Percentiles rank a stretch among this genome's conserved stretches.
Evolutionary conservation across 768 basidiomycete species (phyloP).

Genomic region (Tylopilus plumbeoviolaceoides): DNA sequence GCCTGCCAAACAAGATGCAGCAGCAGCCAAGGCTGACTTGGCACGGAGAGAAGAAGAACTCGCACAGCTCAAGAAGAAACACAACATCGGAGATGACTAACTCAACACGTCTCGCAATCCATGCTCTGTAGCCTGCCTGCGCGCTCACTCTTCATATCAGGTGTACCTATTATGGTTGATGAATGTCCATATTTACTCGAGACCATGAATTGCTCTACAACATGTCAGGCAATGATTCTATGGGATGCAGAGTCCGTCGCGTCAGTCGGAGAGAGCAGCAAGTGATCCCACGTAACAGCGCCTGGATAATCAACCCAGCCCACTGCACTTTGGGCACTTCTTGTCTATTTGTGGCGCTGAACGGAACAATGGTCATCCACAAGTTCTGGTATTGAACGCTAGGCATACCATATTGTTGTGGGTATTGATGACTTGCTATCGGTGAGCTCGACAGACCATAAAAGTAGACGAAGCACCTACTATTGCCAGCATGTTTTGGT

Average conservation of each 20-base stretch:
- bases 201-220: constrained; percentile 7
- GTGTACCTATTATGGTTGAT: constrained; percentile 9
- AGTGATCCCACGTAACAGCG: constrained; percentile 1
- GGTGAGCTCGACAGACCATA: constrained; percentile 10
- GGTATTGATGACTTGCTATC: constrained; percentile 48
- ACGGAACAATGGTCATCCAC: constrained; percentile 9
- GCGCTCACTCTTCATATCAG: constrained; percentile 1
- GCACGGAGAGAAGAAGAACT: constrained; percentile 90
- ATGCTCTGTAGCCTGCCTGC: constrained; percentile 4
- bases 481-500: constrained; percentile 66
- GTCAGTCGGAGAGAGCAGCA: constrained; percentile 2
- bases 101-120: constrained; percentile 10
- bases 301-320: constrained; percentile 15
- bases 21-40: constrained; percentile 88
- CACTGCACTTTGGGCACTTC: constrained; percentile 43
- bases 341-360: constrained; percentile 58
- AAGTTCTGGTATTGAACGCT: constrained; percentile 5
- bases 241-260: constrained; percentile 9
- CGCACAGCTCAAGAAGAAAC: constrained; percentile 78
- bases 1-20: constrained; percentile 95
- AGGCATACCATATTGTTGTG: constrained; percentile 58
- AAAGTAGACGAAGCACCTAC: constrained; percentile 35
- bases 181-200: constrained; percentile 3
- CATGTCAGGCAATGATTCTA: constrained; percentile 2
- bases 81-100: constrained; percentile 77